Base-by-base conservation (phyloP, 176 grass and related monocot species). In the Triticum timopheevii region DNA sequence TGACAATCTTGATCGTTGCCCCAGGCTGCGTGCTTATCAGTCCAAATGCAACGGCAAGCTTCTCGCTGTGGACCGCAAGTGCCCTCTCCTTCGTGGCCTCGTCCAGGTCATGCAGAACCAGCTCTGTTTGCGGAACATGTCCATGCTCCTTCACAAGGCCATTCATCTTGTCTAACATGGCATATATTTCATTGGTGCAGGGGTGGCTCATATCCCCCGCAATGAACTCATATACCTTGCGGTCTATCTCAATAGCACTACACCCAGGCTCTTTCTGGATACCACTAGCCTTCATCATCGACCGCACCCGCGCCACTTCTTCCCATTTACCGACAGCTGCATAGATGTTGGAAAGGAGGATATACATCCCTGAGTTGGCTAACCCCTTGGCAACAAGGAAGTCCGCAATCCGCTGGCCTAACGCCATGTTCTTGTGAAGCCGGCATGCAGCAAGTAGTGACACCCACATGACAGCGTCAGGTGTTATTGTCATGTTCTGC, bases 261-360 rank as follows among this genome's bases (percentile, higher is more conserved):
- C 96, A 98, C 35, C 96, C 96, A 11, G 93, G 91, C 70, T 95
- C 93, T 83, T 95, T 93, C 20, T 95, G 88, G 45, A 94, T 86
- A 27, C 90, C 84, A 16, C 86, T 94, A 76, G 83, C 89, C 89
- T 92, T 98, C 96, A 98, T 98, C 89, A 92, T 84, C 16, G 83
- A 66, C 65, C 96, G 86, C 56, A 91, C 90, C 64, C 27, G 79
- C 6, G 73, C 86, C 22, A 91, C 93, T 22, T 93, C 87, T 52
- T 78, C 82, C 93, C 91, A 98, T 16, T 95, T 91, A 28, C 93
- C 93, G 1, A 89, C 88, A 17, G 88, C 78, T 7, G 93, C 96
- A 69, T 98, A 95, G 35, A 98, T 98, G 84, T 98, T 95, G 0
- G 96, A 98, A 33, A 98, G 69, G 66, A 98, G 92, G 12, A 98